Base-by-base conservation (phyloP, 305 asterid genomes). In the Fraxinus latifolia region DNA sequence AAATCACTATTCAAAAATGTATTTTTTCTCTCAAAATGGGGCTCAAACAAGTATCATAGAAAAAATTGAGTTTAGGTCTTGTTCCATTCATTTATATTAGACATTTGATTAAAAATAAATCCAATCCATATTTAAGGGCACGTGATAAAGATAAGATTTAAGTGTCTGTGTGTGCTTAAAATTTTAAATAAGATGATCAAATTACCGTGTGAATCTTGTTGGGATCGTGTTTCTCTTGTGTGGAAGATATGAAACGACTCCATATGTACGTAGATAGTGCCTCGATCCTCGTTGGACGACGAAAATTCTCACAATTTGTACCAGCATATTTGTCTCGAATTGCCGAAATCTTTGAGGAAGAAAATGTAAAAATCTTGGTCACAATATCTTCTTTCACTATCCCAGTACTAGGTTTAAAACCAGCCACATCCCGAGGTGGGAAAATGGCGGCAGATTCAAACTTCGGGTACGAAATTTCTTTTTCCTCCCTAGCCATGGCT, bases 251-350 rank as follows among this genome's bases (percentile, higher is more conserved):
- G 84, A 81, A 85, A 55, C 86, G 87, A 47, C 82, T 81, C 90
- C 89, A 89, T 7, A 89, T 21, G 33, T 87, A 89, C 34, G 89
- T 76, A 1, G 89, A 86, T 27, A 89, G 36, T 6, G 87, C 87
- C 77, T 85, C 89, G 8, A 89, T 84, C 73, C 91, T 80, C 0
- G 85, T 84, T 23, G 74, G 74, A 27, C 36, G 74, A 67, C 36
- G 36, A 0, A 1, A 11, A 60, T 60, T 23, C 17, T 0, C 70
- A 0, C 32, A 47, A 21, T 25, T 39, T 32, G n/a, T 44, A 60
- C 27, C 15, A 31, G 76, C 14, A 62, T 80, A 86, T 73, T 19
- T 74, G 4, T 83, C 84, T 33, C 80, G 76, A 25, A 89, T 86
- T 21, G 14, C 15, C 0, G 79, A 50, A 73, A 89, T 77, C 53